phyloP scores from a whole-genome alignment of 2,329 filamentous ascomycete genomes.

The Diaporthe humulicola region DNA sequence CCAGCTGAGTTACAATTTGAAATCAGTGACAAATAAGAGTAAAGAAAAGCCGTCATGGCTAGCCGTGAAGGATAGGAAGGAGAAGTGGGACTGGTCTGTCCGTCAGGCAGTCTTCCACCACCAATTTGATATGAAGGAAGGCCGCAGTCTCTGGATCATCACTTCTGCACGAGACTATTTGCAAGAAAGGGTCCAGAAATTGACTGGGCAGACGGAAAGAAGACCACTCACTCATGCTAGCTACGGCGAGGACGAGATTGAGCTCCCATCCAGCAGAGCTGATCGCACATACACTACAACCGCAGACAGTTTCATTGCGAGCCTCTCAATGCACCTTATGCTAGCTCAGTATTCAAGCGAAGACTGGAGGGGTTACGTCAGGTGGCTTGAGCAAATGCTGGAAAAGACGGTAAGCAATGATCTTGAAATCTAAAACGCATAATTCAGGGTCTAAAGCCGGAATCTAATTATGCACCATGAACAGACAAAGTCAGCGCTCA shows the following conservation, averaged over 20 bases:
- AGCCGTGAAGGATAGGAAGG: not conserved
- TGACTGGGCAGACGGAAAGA: conserved; percentile 38
- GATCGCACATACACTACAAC: conserved; percentile 48
- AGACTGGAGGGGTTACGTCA: conserved; percentile 58
- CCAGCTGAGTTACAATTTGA: conserved; percentile 42
- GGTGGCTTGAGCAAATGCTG: conserved; percentile 51
- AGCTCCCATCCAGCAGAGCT: not conserved
- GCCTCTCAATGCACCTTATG: conserved; percentile 52
- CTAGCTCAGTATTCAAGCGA: conserved; percentile 56
- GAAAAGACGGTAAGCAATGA: conserved; percentile 30
- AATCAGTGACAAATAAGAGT: not conserved
- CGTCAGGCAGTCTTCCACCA: conserved; percentile 26
- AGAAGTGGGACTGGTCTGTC: conserved; percentile 19
- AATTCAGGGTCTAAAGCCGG: no score
- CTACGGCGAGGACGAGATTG: not conserved
- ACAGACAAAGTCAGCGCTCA: conserved; percentile 44
- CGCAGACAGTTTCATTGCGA: conserved; percentile 53
- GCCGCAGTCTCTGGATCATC: conserved; percentile 54
- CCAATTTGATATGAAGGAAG: conserved; percentile 6
- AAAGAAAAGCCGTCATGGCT: not conserved
- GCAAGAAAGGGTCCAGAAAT: not conserved
- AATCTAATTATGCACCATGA: no score
- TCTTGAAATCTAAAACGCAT: not conserved
- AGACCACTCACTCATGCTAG: conserved; percentile 28
- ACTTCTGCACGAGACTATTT: conserved; percentile 40